Base-by-base conservation (phyloP, 495 filamentous ascomycete genomes). In the Aspergillus panamensis region DNA sequence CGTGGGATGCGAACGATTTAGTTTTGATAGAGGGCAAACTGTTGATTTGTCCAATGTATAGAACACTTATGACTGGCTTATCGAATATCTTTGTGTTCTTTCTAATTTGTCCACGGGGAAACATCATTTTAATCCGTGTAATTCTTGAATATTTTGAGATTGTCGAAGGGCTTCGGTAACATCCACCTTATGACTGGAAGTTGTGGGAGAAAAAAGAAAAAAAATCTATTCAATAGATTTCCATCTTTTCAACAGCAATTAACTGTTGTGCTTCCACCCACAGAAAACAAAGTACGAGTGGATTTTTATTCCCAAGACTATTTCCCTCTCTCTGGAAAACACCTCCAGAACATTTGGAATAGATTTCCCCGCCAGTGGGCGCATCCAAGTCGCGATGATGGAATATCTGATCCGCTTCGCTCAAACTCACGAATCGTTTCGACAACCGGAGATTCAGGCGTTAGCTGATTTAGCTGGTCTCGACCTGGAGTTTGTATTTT, bases 361-460 rank as follows among this genome's bases (percentile, higher is more conserved):
- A 53, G 16, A 20, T 17, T 19, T 21, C 19, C 6, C 42, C 16
- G 42, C 42, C 17, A 30, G 31, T 39, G 14, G 31, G 30, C 14
- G 20, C 21, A 17, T 49, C 20, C 25, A 29, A 29, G 33, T 16
- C 19, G 25, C 42, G 19, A 58, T 16, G 47, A 87, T 90, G 83
- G 84, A 94, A 55, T 97, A 88, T 63, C 82, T 99, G 45, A 86
- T 99, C 57, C 88, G 93, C 59, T 91, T 97, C 67, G 90, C 86
- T 10, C 95, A 97, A 69, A 77, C 81, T 51, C 92, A 97, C 68
- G 91, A 97, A 77, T 87, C 82, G 13, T 99, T 99, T 68, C 88
- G 92, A 52, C 81, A 81, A 56, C 81, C 92, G 8, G 94, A 99
- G 71, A 79, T 97, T n/a, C 74, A 92, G 65, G 84, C 94, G 19